Evolutionary conservation across 2,329 filamentous ascomycete genomes (phyloP).

Genomic region (Scopulariopsis brevicaulis): DNA sequence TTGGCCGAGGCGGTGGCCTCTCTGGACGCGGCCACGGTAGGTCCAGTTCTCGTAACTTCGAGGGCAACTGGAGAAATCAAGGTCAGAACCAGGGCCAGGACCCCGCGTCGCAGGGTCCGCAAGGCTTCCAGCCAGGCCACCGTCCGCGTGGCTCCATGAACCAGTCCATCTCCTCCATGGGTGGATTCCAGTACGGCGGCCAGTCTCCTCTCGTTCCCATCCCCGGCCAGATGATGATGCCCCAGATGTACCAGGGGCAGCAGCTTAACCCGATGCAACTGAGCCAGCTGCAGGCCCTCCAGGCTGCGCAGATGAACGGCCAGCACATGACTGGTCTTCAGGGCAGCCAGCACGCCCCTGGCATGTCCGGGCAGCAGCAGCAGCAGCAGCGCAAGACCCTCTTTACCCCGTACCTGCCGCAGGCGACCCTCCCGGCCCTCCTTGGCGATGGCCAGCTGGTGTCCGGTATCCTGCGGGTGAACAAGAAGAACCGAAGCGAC

Average conservation of each 20-base stretch:
- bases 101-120: constrained; percentile 37
- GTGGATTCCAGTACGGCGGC: constrained; percentile 76
- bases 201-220: constrained; percentile 84
- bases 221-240: constrained; percentile 76
- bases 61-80: constrained; percentile 94
- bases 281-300: constrained; percentile 81
- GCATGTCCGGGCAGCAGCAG: constrained; percentile 44
- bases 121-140: constrained; percentile 85
- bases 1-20: constrained; percentile 56
- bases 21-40: constrained; percentile 62
- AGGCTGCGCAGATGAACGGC: constrained; percentile 73
- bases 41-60: constrained; percentile 84
- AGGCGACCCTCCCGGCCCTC: constrained; percentile 84
- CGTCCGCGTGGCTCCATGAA: constrained; percentile 75
- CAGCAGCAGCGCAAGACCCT: constrained; percentile 92
- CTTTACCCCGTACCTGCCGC: constrained; percentile 94
- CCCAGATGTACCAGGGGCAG: constrained; percentile 74
- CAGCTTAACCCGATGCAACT: constrained; percentile 82
- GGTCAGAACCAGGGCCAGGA: constrained; percentile 52
- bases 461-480: constrained; percentile 90
- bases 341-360: constrained; percentile 62
- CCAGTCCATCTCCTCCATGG: constrained; percentile 73
- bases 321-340: constrained; percentile 60
- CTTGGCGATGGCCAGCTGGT: constrained; percentile 89
- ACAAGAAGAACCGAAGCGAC: constrained; percentile 99